These are phyloP conservation scores for Cutaneotrichosporon mucoides DNA, from an alignment of 1,284 basidiomycete species.

Conservation along the genomic window DNA sequence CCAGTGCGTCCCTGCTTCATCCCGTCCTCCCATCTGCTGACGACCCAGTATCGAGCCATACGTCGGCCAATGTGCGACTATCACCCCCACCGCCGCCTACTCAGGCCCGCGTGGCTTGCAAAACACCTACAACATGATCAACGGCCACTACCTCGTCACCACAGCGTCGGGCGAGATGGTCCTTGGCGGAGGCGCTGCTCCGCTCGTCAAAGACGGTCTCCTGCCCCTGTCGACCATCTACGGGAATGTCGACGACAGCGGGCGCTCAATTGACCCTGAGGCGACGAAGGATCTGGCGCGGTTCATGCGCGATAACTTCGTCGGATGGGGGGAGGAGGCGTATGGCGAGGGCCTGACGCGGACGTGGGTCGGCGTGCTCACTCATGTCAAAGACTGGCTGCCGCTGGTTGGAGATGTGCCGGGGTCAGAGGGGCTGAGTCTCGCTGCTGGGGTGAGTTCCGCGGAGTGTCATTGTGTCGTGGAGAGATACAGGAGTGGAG, in stretches of 20 bases:
- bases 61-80: slow-evolving; percentile 24
- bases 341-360: slow-evolving; percentile 27
- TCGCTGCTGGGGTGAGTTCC: slow-evolving; percentile 18
- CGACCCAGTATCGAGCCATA: slow-evolving; percentile 20
- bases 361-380: slow-evolving; percentile 28
- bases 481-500: too few relatives aligned
- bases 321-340: slow-evolving; percentile 22
- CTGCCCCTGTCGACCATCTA: slow-evolving; percentile 8
- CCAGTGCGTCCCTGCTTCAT: slow-evolving; percentile 1
- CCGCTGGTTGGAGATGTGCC: slow-evolving; percentile 32
- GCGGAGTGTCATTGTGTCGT: too few relatives aligned
- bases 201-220: slow-evolving; percentile 13
- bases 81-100: slow-evolving; percentile 29
- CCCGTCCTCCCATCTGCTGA: background rate
- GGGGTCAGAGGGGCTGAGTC: slow-evolving; percentile 19
- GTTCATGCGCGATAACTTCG: slow-evolving; percentile 20
- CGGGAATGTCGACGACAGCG: slow-evolving; percentile 21
- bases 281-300: slow-evolving; percentile 14
- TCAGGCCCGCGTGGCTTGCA: slow-evolving; percentile 16
- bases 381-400: slow-evolving; percentile 21
- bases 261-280: slow-evolving; percentile 10
- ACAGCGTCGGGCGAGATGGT: slow-evolving; percentile 18
- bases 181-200: slow-evolving; percentile 17
- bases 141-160: slow-evolving; percentile 25
- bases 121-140: slow-evolving; percentile 25